Percentiles rank a stretch among this genome's conserved stretches.
Evolutionary conservation across 2,329 filamentous ascomycete genomes (phyloP).

Genomic region (Dendrostoma leiphaemia): DNA sequence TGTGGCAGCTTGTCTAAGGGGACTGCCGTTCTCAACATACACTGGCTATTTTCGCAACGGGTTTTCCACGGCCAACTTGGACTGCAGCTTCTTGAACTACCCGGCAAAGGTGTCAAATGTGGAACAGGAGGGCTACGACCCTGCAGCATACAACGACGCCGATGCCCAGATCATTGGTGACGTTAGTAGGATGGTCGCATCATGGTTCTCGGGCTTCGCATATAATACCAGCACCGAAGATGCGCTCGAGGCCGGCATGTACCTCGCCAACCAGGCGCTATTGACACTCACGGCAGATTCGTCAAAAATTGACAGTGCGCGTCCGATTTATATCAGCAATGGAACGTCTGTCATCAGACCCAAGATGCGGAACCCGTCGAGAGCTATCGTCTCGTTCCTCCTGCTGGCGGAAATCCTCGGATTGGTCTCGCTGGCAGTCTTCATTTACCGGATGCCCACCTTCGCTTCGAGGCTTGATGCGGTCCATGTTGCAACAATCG

Average conservation of each 20-base stretch:
- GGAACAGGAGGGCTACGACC: neutral
- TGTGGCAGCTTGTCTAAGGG: neutral
- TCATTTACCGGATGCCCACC: conserved; percentile 6
- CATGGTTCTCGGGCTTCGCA: conserved; percentile 5
- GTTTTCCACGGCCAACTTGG: neutral
- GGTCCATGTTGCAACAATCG: conserved; percentile 1
- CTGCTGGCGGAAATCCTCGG: neutral
- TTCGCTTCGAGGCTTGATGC: conserved; percentile 4
- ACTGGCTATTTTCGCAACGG: conserved; percentile 2
- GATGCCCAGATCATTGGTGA: neutral
- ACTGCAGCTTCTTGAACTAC: conserved; percentile 3
- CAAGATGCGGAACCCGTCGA: neutral
- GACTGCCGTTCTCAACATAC: conserved; percentile 1
- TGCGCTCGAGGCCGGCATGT: conserved; percentile 4
- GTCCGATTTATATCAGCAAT: conserved; percentile 3
- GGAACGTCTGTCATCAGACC: neutral
- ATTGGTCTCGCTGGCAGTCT: neutral
- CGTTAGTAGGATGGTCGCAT: conserved; percentile 1
- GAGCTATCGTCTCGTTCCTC: conserved; percentile 1
- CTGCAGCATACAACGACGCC: neutral
- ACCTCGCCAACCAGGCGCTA: conserved; percentile 5
- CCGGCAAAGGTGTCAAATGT: neutral
- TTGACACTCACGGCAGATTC: conserved; percentile 1
- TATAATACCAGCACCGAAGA: conserved; percentile 6
- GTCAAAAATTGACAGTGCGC: neutral